These are phyloP conservation scores for Penicillium polonicum DNA, from an alignment of 2,329 filamentous ascomycete genomes.

Conservation along the genomic window DNA sequence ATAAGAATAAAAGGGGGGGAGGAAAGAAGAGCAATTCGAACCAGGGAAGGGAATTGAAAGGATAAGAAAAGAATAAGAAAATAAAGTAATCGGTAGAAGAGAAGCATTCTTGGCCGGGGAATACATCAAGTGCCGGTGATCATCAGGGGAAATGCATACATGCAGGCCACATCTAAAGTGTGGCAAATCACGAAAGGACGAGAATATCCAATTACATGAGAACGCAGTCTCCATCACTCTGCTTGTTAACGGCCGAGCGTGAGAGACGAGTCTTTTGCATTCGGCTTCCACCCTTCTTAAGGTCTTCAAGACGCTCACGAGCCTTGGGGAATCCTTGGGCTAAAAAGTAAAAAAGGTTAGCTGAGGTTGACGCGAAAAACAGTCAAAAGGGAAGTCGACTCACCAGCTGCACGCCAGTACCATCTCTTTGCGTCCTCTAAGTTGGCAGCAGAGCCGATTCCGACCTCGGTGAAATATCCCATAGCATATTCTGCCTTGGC, in stretches of 20 bases:
- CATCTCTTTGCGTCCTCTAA: conserved; percentile 94
- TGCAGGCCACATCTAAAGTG: background rate
- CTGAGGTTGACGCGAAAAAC: background rate
- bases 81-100: conserved; percentile 8
- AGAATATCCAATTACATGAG: conserved; percentile 35
- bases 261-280: conserved; percentile 74
- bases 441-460: conserved; percentile 82
- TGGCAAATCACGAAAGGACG: background rate
- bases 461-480: conserved; percentile 95
- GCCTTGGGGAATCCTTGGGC: conserved; percentile 95
- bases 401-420: conserved; percentile 97
- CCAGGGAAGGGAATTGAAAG: background rate
- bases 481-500: conserved; percentile 97
- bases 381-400: conserved; percentile 45
- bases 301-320: conserved; percentile 84
- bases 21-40: background rate
- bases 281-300: conserved; percentile 76
- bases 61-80: background rate
- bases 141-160: conserved; percentile 16
- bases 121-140: conserved; percentile 16
- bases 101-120: background rate
- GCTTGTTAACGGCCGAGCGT: conserved; percentile 76
- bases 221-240: conserved; percentile 83
- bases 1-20: background rate
- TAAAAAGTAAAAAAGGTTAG: conserved; percentile 39